Base-by-base conservation (phyloP, 192 early-diverging fungal genomes). In the Bifiguratus adelaidae region DNA sequence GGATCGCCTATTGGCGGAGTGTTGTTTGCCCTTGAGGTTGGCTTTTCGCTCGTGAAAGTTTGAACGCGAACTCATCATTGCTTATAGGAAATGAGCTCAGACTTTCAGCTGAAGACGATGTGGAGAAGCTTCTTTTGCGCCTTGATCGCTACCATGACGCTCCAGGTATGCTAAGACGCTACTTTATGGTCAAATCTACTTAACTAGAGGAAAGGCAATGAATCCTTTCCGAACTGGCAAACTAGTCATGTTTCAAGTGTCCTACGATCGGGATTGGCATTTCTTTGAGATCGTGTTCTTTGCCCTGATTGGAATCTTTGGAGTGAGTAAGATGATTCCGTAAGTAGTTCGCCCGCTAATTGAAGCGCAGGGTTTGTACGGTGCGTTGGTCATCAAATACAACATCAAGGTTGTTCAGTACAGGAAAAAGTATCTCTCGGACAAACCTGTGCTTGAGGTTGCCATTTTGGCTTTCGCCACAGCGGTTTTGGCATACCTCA, bases 111-210 rank as follows among this genome's bases (percentile, higher is more conserved):
- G 24, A 85, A 89, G 53, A 94, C 93, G 1, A 88, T 99, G 81
- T 95, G 91, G 89, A 71, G 89, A 18, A 86, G 84, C 42, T 99
- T 99, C 64, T 91, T 99, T 65, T 92, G 91, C 60, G 95, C 95
- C 2, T 81, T 99, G 73, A 81, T 95, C 7, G 94, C 88, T 0
- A 95, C 92, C 1, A 82, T 94, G 19, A 88, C 88, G 12, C 61
- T 99, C 22, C 84, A 86, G 70, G 75, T 80, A 53, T 30, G 18
- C 28, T 25, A 27, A 2, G 12, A 19, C 30, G 7, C 16, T 8
- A 19, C 18, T 44, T 45, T 43, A 9, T 33, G 32, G 8, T 33
- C 8, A 2, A 27, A 20, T 2, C 7, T 24, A 36, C 15, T 1
- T 37, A 1, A 5, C 24, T 13, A 35, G 21, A 32, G 23, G 8